A percentile compares a stretch with the other conserved stretches of the same genome.
Evolutionary conservation across 2,329 filamentous ascomycete genomes (phyloP).

Genomic region (Pseudocercospora pini-densiflorae): DNA sequence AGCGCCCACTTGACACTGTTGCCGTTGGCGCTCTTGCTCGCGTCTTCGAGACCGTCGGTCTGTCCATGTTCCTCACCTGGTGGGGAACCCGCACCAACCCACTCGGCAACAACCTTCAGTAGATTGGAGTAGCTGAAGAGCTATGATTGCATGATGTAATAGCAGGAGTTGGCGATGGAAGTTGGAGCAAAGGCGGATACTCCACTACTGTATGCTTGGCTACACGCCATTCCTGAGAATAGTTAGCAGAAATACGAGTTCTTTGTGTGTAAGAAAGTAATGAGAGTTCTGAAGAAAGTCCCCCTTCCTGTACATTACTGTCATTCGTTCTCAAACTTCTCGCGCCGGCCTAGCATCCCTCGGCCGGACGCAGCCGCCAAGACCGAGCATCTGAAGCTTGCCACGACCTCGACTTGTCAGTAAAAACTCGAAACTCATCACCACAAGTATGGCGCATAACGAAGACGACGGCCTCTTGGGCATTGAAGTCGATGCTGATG

Average conservation of each 20-base stretch:
- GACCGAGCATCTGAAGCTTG: not conserved
- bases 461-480: constrained; percentile 33
- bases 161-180: constrained; percentile 13
- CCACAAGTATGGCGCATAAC: constrained; percentile 9
- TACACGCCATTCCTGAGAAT: not conserved
- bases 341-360: not conserved
- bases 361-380: not conserved
- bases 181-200: constrained; percentile 9
- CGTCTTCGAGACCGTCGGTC: constrained; percentile 88
- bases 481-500: constrained; percentile 39
- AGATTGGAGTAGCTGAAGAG: constrained; percentile 16
- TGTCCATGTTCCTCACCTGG: constrained; percentile 92
- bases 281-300: not conserved
- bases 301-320: not conserved
- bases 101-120: constrained; percentile 82
- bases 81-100: constrained; percentile 96
- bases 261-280: not conserved
- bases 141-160: constrained; percentile 10
- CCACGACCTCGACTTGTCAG: not conserved
- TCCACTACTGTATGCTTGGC: constrained; percentile 3
- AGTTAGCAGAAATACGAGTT: not conserved
- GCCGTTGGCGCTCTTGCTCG: constrained; percentile 83
- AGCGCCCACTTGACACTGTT: constrained; percentile 87
- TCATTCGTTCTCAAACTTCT: not conserved
- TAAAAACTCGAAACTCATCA: not conserved